Evolutionary conservation across 805 yeast species (phyloP).

Genomic region (Saturnispora diversa): DNA sequence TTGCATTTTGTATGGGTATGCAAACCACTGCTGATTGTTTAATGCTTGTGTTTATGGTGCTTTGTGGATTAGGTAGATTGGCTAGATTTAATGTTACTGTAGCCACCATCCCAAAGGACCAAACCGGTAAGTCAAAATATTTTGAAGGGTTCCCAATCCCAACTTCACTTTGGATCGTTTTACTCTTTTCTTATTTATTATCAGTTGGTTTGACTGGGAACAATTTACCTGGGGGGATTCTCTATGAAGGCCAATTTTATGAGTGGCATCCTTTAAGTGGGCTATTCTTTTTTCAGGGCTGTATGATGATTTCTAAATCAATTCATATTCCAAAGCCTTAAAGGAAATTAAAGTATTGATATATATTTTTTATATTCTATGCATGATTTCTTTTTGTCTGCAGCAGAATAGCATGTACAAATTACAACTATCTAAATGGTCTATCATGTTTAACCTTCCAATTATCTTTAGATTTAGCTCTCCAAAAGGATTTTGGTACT

Average conservation of each 20-base stretch:
- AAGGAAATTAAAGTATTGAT: not conserved
- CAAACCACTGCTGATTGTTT: slow-evolving; percentile 76
- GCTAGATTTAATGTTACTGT: slow-evolving; percentile 96
- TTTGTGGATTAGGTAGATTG: slow-evolving; percentile 87
- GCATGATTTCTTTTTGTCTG: too few species aligned
- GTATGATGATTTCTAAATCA: slow-evolving; percentile 85
- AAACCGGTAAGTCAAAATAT: slow-evolving; percentile 76
- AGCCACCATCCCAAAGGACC: slow-evolving; percentile 84
- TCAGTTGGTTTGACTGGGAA: slow-evolving; percentile 32
- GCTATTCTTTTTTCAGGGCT: slow-evolving; percentile 71
- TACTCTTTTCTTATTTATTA: slow-evolving; percentile 62
- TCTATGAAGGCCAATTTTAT: slow-evolving; percentile 44
- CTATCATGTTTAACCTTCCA: slow-evolving; percentile 23
- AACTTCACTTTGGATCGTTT: slow-evolving; percentile 68
- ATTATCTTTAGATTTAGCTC: not conserved
- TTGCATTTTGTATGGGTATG: slow-evolving; percentile 87
- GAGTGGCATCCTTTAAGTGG: slow-evolving; percentile 71
- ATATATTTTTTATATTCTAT: not conserved
- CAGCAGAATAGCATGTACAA: too few species aligned
- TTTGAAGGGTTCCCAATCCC: slow-evolving; percentile 98
- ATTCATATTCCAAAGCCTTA: slow-evolving; percentile 83
- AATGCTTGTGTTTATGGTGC: slow-evolving; percentile 71
- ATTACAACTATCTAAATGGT: slow-evolving; percentile 20
- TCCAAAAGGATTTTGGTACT: not conserved
- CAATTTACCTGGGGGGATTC: slow-evolving; percentile 58